Evolutionary conservation across 2,329 filamentous ascomycete species (phyloP).

Genomic region (Incumbomyces lentus): DNA sequence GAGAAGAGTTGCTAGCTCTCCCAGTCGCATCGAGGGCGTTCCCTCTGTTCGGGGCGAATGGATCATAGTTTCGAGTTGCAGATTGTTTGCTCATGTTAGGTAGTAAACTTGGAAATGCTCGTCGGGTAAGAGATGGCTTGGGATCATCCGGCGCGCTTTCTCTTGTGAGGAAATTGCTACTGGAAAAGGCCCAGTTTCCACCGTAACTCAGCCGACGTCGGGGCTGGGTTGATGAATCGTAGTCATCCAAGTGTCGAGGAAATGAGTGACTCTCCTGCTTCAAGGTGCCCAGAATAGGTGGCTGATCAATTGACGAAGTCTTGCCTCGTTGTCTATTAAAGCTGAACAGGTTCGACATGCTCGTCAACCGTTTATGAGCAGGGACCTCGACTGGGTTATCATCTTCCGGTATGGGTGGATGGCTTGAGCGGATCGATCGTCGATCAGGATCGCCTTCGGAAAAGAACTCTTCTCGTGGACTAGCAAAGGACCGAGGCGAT

Average conservation of each 20-base stretch:
- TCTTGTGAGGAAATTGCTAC: slow-evolving; percentile 34
- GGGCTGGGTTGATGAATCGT: slow-evolving; percentile 40
- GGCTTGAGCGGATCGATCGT: slow-evolving; percentile 23
- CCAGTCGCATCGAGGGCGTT: slow-evolving; percentile 38
- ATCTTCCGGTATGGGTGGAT: slow-evolving; percentile 18
- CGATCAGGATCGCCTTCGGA: slow-evolving; percentile 29
- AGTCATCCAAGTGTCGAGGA: slow-evolving; percentile 44
- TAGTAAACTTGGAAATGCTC: slow-evolving; percentile 32
- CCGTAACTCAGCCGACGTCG: slow-evolving; percentile 47
- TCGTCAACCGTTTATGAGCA: slow-evolving; percentile 23
- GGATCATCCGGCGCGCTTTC: slow-evolving; percentile 27
- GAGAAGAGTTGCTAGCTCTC: slow-evolving; percentile 35
- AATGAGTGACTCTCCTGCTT: slow-evolving; percentile 55
- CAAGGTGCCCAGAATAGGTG: slow-evolving; percentile 47
- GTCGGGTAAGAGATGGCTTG: slow-evolving; percentile 19
- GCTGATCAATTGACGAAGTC: slow-evolving; percentile 44
- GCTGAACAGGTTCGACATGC: slow-evolving; percentile 40
- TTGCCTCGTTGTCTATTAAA: slow-evolving; percentile 53
- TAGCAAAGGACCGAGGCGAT: slow-evolving; percentile 36
- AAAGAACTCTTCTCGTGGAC: slow-evolving; percentile 33
- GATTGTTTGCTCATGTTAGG: slow-evolving; percentile 23
- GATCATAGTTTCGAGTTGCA: slow-evolving; percentile 34
- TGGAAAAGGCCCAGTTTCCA: slow-evolving; percentile 41
- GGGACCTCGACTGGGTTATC: slow-evolving; percentile 36
- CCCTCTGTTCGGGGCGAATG: slow-evolving; percentile 34